These are phyloP conservation scores for Acanthamoeba culbertsoni DNA, from an alignment of 208 protist species.

Conservation along the genomic window DNA sequence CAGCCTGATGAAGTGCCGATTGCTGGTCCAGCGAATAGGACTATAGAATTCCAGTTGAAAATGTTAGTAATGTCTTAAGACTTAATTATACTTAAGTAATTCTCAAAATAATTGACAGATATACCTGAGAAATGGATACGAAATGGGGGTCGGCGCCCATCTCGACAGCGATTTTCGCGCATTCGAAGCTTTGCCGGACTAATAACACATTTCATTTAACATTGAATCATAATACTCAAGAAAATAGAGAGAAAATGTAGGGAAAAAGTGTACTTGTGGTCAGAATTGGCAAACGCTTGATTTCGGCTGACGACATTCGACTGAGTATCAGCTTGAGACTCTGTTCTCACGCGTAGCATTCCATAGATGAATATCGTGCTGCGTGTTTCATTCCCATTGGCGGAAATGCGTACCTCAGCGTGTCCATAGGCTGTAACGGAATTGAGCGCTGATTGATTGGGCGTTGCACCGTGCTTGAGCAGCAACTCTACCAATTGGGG, in stretches of 20 bases:
- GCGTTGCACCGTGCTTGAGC: background rate
- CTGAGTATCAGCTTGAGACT: background rate
- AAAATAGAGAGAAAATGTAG: too few species aligned
- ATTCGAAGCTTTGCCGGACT: background rate
- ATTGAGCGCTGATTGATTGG: background rate
- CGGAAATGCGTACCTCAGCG: background rate
- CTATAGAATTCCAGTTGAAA: background rate
- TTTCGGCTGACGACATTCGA: background rate
- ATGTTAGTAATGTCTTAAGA: background rate
- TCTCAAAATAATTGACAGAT: background rate
- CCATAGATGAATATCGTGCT: too few species aligned
- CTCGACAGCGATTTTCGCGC: background rate
- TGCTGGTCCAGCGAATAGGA: constrained; percentile 3
- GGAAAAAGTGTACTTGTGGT: background rate
- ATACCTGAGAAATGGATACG: background rate
- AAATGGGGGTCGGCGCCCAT: constrained; percentile 7
- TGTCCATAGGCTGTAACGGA: background rate
- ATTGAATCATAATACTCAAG: too few species aligned
- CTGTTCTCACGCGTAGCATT: too few species aligned
- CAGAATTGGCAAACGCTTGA: background rate
- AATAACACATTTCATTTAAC: too few species aligned
- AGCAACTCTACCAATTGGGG: background rate
- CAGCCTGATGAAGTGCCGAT: constrained; percentile 11
- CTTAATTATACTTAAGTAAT: too few species aligned
- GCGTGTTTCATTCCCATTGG: too few species aligned